Percentiles rank a stretch among this genome's conserved stretches.
Conservation (phyloP, 1,139 yeast genomes). For the Tardiomyces depauwii region DNA sequence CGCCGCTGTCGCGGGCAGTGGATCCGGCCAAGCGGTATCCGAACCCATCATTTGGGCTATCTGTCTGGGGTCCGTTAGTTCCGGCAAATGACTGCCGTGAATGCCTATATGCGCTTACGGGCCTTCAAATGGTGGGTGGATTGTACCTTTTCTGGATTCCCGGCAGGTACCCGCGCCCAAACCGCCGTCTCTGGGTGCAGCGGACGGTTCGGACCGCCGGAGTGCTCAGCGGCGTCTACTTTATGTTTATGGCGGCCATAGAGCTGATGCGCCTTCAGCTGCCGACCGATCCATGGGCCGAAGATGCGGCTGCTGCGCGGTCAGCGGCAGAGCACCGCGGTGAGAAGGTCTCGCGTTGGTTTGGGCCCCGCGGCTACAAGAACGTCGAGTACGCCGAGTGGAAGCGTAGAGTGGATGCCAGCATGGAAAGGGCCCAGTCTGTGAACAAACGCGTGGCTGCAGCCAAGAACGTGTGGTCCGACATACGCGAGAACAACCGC, state of each 20-base stretch:
- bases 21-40: conserved; percentile 9
- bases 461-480: conserved; percentile 10
- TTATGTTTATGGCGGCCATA: conserved; percentile 15
- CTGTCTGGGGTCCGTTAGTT: conserved; percentile 21
- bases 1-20: not conserved
- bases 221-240: conserved; percentile 14
- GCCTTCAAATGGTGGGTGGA: conserved; percentile 16
- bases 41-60: conserved; percentile 20
- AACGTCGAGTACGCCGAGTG: conserved; percentile 17
- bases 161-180: conserved; percentile 9
- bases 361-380: conserved; percentile 18
- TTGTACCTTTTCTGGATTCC: conserved; percentile 16
- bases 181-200: conserved; percentile 11
- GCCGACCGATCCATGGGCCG: conserved; percentile 21
- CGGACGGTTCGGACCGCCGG: conserved; percentile 12
- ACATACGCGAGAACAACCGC: conserved; percentile 13
- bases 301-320: conserved; percentile 19
- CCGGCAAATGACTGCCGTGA: conserved; percentile 21
- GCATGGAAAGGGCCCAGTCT: conserved; percentile 5
- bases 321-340: conserved; percentile 10
- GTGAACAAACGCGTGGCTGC: conserved; percentile 7
- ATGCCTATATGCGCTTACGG: conserved; percentile 17
- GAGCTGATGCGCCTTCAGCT: conserved; percentile 18
- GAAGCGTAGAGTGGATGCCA: conserved; percentile 15
- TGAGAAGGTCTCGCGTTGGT: conserved; percentile 18